Base-by-base conservation (phyloP, 164 flowering plant genomes). In the Piper longum region DNA sequence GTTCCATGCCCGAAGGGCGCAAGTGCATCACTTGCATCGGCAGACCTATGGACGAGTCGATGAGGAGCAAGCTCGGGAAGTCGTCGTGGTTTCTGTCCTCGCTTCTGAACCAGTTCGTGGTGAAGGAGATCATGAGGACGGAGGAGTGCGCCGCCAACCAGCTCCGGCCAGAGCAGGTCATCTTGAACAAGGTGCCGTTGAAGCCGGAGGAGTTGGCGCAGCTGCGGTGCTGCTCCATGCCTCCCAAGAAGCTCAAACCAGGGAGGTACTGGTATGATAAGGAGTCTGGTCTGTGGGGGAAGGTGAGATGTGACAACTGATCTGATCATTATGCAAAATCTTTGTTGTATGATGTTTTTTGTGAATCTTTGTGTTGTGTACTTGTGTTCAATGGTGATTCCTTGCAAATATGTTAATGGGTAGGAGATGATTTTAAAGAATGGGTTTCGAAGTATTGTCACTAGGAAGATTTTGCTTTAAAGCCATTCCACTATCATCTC, bases 1-100 rank as follows among this genome's bases (percentile, higher is more conserved):
- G 98, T 4, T 93, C 98, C 5, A 93, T 93, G 98, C 98, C 98
- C 8, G 97, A 93, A 77, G 98, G 98, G 64, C 87, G 98, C 26
- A 93, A 90, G 62, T 93, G 98, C 71, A 96, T 93, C n/a, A 80
- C 89, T 14, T 93, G 98, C 79, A 88, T 93, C 62, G 82, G 91
- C 61, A 69, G 79, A 69, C 82, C 96, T 0, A 88, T 93, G 59
- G 90, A 90, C 68, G 98, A 93, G 72, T 79, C 81, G 5, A 90
- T 85, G 59, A 76, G 98, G 57, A 71, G 69, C 19, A 79, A 74
- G 69, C 69, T 93, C 66, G 98, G 98, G 5, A 88, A 80, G 61
- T 68, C 81, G 69, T 88, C 96, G 5, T 77, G 95, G 76, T 71
- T 93, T 16, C 75, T 93, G 54, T 83, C 91, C 3, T 76, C 84